These are phyloP conservation scores for Alectoria sarmentosa DNA, from an alignment of 495 filamentous ascomycete species.

Conservation along the genomic window DNA sequence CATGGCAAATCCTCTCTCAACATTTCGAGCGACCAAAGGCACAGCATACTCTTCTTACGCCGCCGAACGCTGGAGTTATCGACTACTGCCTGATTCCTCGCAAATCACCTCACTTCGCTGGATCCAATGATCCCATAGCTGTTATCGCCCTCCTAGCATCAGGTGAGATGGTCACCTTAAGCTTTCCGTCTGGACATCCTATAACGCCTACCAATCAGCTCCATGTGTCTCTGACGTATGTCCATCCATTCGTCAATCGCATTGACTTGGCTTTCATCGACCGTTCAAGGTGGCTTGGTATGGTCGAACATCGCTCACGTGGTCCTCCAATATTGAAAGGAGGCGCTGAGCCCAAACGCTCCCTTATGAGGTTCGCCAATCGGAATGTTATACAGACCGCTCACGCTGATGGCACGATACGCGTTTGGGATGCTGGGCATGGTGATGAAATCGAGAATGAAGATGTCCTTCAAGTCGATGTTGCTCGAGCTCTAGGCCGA, in stretches of 20 bases:
- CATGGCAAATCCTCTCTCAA: constrained; percentile 70
- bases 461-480: constrained; percentile 72
- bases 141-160: constrained; percentile 71
- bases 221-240: constrained; percentile 71
- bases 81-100: constrained; percentile 81
- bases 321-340: constrained; percentile 70
- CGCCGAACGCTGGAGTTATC: constrained; percentile 68
- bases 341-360: constrained; percentile 59
- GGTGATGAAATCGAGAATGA: constrained; percentile 90
- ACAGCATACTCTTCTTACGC: constrained; percentile 63
- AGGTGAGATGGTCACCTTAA: constrained; percentile 81
- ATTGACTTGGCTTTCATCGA: constrained; percentile 60
- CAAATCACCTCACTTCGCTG: constrained; percentile 72
- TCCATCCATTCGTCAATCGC: constrained; percentile 79
- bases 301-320: constrained; percentile 66
- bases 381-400: constrained; percentile 75
- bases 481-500: constrained; percentile 73
- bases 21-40: constrained; percentile 69
- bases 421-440: constrained; percentile 86
- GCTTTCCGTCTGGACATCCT: constrained; percentile 84
- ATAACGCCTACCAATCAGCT: constrained; percentile 88
- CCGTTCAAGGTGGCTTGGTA: constrained; percentile 78
- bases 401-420: constrained; percentile 79
- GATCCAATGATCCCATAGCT: constrained; percentile 83
- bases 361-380: constrained; percentile 66